Conservation (phyloP, 1,284 basidiomycete species). For the Thelephora terrestris region DNA sequence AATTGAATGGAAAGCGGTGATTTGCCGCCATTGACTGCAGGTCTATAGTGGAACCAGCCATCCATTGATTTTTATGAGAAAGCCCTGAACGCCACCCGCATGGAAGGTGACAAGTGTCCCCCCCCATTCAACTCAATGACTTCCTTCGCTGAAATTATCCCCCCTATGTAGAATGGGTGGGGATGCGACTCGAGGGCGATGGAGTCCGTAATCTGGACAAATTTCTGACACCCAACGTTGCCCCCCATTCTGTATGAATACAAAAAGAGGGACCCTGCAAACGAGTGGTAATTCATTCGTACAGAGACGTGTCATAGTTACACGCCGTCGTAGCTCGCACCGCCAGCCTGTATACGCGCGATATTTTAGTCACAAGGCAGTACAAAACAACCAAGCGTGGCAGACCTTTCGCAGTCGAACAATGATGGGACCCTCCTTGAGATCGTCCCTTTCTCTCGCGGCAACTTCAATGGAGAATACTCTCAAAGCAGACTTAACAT, state of each 20-base stretch:
- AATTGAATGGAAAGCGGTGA: conserved; percentile 8
- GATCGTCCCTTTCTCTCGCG: conserved; percentile 69
- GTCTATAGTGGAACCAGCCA: conserved; percentile 83
- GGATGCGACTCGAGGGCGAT: conserved; percentile 77
- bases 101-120: conserved; percentile 25
- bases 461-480: conserved; percentile 81
- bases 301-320: conserved; percentile 22
- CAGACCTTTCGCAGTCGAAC: conserved; percentile 64
- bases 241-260: not conserved
- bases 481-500: conserved; percentile 74
- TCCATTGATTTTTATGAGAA: conserved; percentile 90
- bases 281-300: not conserved
- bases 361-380: conserved; percentile 5
- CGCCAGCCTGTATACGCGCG: conserved; percentile 46
- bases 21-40: conserved; percentile 14
- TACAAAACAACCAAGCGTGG: not conserved
- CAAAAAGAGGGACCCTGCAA: not conserved
- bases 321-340: conserved; percentile 75
- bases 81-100: conserved; percentile 58
- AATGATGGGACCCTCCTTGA: conserved; percentile 75
- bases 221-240: conserved; percentile 19
- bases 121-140: no score
- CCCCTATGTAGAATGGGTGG: conserved; percentile 84
- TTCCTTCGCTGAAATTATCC: not conserved
- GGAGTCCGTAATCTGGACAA: conserved; percentile 52